Base-by-base conservation (phyloP, 1,139 yeast species). In the Kurtzmaniella quercitrusa region DNA sequence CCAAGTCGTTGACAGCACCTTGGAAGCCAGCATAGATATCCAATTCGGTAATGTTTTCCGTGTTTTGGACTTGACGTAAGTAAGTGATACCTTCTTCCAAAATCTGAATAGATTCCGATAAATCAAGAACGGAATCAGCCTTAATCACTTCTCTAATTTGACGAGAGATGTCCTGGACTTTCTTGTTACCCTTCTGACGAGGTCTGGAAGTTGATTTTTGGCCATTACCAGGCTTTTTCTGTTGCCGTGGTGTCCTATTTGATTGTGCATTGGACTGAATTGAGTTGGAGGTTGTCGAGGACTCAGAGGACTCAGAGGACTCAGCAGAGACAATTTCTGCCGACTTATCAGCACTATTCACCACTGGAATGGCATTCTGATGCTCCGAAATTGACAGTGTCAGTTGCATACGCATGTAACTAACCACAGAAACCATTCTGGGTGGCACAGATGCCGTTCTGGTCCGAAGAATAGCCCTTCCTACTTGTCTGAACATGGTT, bases 51-150 rank as follows among this genome's bases (percentile, higher is more conserved):
- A 73, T 67, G 15, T 48, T 50, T 51, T 72, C 77, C 1, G 59
- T 54, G 3, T 43, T 50, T 51, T 70, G 71, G 45, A 71, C 59
- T 40, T 70, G 71, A 42, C 73, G 57, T 46, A 73, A 57, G 51
- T 69, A 73, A 27, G 65, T 50, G 36, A 71, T 55, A 2, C 76
- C 77, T 52, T 73, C 77, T 41, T 70, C 75, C 41, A 70, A 62
- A 44, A 73, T 70, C 36, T 64, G 72, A 23, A 63, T 50, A 17
- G 68, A 55, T 46, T 70, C 77, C 3, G 51, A 40, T 27, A 67
- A 49, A 39, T 61, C 62, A 3, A 43, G 45, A 15, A 49, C 41
- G 3, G 54, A 36, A 2, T 58, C 46, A 11, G 53, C 48, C 16
- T 43, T 45, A 27, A 67, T 60, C 1, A 71, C 58, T 7, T 53